Evolutionary conservation across 306 rosid genomes (phyloP), one percentile per base, ranked within the genome.

Genomic region (Benincasa hispida): DNA sequence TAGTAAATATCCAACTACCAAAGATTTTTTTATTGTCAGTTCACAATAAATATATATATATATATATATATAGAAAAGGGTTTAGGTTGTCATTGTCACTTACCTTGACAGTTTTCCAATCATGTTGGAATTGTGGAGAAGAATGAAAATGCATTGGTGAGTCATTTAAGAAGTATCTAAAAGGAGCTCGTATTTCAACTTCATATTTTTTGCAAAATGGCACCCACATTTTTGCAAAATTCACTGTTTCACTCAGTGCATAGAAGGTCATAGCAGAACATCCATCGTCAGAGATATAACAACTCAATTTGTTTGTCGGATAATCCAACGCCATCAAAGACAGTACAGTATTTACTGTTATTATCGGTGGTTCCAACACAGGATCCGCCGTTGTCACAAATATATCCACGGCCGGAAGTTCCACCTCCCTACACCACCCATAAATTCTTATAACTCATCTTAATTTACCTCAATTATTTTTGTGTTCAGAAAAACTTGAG

Each of bases 261-360:
- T 83, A 89, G 50, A 79, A 86, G 8, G 83, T 87, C 30, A 70
- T 28, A 32, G 82, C 73, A 5, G 96, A 90, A 34, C 94, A 90
- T 0, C 92, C 92, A 56, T 92, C 98, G 76, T 90, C 98, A 0
- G 96, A 92, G 7, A 90, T 90, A 66, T 90, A 92, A 70, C 94
- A 90, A 80, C 92, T 91, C 18, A 92, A 83, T 85, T 85, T 89
- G 50, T 86, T 48, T 17, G 94, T 4, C 7, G 98, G 98, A 32
- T 92, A 90, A 82, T 92, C 92, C 54, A 92, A 81, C 0, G 94
- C 92, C 66, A 92, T 77, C 6, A 92, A 75, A 15, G 96, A 92
- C 27, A 92, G 56, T 30, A 88, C 96, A 0, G 91, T 92, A 72
- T 92, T 92, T 45, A 84, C 78, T 3, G 87, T 90, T 27, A 90